These are phyloP conservation scores for Knoxdaviesia capensis DNA, from an alignment of 2,329 filamentous ascomycete species.

Conservation along the genomic window DNA sequence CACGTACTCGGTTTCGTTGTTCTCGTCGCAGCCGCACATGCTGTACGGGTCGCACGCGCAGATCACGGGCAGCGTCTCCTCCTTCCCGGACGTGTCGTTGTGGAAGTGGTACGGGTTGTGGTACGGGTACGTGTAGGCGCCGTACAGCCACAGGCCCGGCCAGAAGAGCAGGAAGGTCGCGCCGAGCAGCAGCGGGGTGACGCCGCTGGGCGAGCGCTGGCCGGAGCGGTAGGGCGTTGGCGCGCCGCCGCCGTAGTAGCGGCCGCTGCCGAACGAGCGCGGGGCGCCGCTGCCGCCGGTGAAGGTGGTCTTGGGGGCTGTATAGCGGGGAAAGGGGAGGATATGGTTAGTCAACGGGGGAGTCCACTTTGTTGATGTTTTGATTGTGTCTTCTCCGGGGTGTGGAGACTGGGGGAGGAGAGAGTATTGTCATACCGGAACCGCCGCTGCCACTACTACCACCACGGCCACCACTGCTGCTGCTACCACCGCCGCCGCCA, in stretches of 20 bases:
- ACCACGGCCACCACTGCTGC: constrained; percentile 5
- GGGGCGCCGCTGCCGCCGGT: constrained; percentile 34
- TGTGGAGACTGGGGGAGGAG: constrained; percentile 1
- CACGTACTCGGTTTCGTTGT: constrained; percentile 36
- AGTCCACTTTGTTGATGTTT: neutral
- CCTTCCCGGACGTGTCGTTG: constrained; percentile 24
- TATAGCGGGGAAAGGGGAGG: constrained; percentile 2
- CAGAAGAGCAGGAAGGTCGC: constrained; percentile 32
- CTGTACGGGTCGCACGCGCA: constrained; percentile 29
- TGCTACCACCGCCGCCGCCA: constrained; percentile 1
- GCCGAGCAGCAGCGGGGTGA: constrained; percentile 30
- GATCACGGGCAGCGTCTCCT: constrained; percentile 15
- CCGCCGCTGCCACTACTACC: neutral
- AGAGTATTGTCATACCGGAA: too few species aligned
- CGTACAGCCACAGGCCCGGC: constrained; percentile 44
- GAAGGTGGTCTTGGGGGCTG: constrained; percentile 15
- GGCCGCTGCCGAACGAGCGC: constrained; percentile 38
- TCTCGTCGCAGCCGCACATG: constrained; percentile 50
- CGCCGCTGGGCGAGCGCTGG: constrained; percentile 23
- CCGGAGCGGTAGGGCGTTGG: constrained; percentile 39
- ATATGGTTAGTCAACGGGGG: neutral
- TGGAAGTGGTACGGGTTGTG: constrained; percentile 22
- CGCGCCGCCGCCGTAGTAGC: constrained; percentile 48
- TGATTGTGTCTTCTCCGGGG: neutral
- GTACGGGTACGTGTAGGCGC: constrained; percentile 36